Evolutionary conservation across 495 filamentous ascomycete genomes (phyloP).

Genomic region (Lasiosphaeris hirsuta): DNA sequence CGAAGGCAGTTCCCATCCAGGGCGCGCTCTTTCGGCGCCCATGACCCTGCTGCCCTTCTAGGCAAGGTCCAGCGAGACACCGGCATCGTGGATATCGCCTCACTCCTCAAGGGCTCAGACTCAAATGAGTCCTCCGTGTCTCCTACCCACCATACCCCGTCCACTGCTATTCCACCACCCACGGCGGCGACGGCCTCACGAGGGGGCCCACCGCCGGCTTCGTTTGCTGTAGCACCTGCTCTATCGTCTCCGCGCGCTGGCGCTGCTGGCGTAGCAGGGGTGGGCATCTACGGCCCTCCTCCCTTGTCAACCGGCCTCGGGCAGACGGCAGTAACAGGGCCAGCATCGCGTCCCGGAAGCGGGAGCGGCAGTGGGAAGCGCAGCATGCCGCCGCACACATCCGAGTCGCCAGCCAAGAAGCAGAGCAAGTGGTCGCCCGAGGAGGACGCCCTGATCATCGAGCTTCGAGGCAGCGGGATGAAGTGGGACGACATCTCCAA

Average conservation of each 20-base stretch:
- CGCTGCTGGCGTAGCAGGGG: slow-evolving; percentile 8
- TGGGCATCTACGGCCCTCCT: slow-evolving; percentile 10
- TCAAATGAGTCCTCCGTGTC: slow-evolving; percentile 69
- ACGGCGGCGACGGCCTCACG: slow-evolving; percentile 30
- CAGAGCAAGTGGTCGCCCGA: slow-evolving; percentile 95
- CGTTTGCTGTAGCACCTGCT: slow-evolving; percentile 24
- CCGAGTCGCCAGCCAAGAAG: slow-evolving; percentile 82
- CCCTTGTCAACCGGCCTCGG: slow-evolving; percentile 3
- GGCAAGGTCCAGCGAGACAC: slow-evolving; percentile 39
- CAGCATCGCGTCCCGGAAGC: slow-evolving; percentile 17
- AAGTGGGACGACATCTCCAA: slow-evolving; percentile 99
- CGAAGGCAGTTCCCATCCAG: slow-evolving; percentile 4
- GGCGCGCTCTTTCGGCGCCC: slow-evolving; percentile 17
- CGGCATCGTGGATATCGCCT: slow-evolving; percentile 88
- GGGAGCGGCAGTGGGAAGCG: slow-evolving; percentile 34
- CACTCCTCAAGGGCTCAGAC: slow-evolving; percentile 73
- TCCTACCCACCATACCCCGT: slow-evolving; percentile 50
- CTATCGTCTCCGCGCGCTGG: slow-evolving; percentile 19
- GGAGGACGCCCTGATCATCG: slow-evolving; percentile 86
- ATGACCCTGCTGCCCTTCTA: slow-evolving; percentile 24
- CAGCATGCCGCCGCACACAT: slow-evolving; percentile 52
- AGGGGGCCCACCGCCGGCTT: slow-evolving; percentile 15
- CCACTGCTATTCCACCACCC: slow-evolving; percentile 47
- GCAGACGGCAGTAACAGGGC: slow-evolving; percentile 7
- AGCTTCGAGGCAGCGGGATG: slow-evolving; percentile 82